Evolutionary conservation across 2,329 filamentous ascomycete genomes (phyloP).

Genomic region (Fusarium austroafricanum): DNA sequence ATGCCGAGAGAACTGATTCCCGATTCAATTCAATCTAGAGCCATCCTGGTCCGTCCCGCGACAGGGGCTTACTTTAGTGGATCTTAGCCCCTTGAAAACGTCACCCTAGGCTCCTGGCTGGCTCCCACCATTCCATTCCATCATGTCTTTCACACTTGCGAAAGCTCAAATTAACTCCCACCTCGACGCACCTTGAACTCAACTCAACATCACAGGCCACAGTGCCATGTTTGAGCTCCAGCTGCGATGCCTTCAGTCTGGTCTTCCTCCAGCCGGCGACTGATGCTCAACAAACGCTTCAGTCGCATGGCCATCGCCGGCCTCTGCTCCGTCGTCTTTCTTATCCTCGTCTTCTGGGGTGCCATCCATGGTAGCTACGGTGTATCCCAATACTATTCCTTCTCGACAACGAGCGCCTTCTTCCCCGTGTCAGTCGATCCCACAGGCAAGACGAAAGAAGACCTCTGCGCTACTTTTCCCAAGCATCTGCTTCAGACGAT

Average conservation of each 20-base stretch:
- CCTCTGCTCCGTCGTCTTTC: conserved; percentile 40
- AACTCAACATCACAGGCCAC: conserved; percentile 18
- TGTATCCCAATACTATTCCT: conserved; percentile 46
- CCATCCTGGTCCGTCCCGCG: not conserved
- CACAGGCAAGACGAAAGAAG: conserved; percentile 37
- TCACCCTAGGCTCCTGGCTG: conserved; percentile 4
- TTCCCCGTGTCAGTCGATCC: conserved; percentile 47
- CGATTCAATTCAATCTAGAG: conserved; percentile 1
- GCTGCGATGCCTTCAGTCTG: conserved; percentile 41
- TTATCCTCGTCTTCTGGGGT: conserved; percentile 43
- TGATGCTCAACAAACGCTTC: conserved; percentile 50
- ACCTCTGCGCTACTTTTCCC: conserved; percentile 50
- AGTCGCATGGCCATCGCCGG: conserved; percentile 46
- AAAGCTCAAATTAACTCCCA: not conserved
- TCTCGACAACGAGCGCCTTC: conserved; percentile 48
- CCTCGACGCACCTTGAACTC: not conserved
- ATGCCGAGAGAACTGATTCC: not conserved
- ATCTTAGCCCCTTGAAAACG: conserved; percentile 24
- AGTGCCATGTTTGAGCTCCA: conserved; percentile 43
- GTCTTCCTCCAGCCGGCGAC: conserved; percentile 44
- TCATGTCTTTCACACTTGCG: conserved; percentile 21
- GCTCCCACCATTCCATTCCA: conserved; percentile 5
- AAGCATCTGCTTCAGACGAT: conserved; percentile 48
- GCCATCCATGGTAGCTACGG: conserved; percentile 41
- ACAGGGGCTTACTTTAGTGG: conserved; percentile 30